These are phyloP conservation scores for Vigna angularis DNA, from an alignment of 306 rosid genomes.

Conservation along the genomic window DNA sequence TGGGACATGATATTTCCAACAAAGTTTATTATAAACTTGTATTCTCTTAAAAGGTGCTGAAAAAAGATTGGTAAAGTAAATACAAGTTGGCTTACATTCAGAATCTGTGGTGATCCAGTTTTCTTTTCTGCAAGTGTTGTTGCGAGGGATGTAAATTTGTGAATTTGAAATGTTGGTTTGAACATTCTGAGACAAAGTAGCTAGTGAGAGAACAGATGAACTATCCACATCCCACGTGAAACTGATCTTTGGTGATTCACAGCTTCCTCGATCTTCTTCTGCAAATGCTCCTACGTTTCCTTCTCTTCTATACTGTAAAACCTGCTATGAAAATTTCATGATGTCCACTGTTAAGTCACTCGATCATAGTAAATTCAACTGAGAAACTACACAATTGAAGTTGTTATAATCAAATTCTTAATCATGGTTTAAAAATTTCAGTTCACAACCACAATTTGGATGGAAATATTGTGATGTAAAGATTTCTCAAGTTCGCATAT, in stretches of 20 bases:
- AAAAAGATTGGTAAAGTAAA: too few relatives aligned
- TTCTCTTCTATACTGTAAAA: constrained; percentile 50
- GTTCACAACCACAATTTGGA: too few relatives aligned
- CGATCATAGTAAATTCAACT: not conserved
- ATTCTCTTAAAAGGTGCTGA: too few relatives aligned
- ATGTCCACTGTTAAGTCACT: not conserved
- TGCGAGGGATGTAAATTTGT: constrained; percentile 21
- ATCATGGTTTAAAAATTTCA: too few relatives aligned
- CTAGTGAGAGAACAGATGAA: not conserved
- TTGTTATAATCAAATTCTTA: not conserved
- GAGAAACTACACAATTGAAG: not conserved
- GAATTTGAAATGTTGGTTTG: constrained; percentile 34
- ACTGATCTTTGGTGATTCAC: constrained; percentile 44
- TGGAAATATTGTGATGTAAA: too few relatives aligned
- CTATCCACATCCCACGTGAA: constrained; percentile 70
- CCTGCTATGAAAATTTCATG: constrained; percentile 48
- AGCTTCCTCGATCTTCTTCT: not conserved
- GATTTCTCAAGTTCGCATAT: too few relatives aligned
- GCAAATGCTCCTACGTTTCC: constrained; percentile 35
- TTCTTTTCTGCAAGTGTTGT: constrained; percentile 49
- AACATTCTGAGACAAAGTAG: constrained; percentile 49
- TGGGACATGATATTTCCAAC: too few relatives aligned
- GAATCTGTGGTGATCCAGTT: constrained; percentile 85
- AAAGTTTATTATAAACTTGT: too few relatives aligned
- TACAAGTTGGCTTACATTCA: constrained; percentile 55